These are phyloP conservation scores for Torulaspora gathmanii DNA, from an alignment of 805 yeast genomes.

Conservation along the genomic window DNA sequence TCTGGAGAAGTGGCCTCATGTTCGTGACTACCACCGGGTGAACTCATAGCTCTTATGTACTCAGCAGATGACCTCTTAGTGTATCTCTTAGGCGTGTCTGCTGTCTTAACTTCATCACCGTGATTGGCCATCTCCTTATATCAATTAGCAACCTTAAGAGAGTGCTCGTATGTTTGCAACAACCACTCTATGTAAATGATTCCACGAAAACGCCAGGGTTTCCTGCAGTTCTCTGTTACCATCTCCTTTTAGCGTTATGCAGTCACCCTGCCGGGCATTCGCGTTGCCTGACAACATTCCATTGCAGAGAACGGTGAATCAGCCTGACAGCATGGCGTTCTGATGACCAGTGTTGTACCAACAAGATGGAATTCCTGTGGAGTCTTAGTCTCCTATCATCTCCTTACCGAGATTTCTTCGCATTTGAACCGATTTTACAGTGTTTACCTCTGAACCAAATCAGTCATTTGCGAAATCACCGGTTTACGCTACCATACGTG, in stretches of 20 bases:
- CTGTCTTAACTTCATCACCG: slow-evolving; percentile 7
- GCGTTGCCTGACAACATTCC: not conserved
- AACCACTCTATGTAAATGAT: not conserved
- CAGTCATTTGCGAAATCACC: too few relatives aligned
- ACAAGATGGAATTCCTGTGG: too few relatives aligned
- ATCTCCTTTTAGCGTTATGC: slow-evolving; percentile 4
- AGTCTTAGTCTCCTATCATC: too few relatives aligned
- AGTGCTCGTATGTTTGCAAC: not conserved
- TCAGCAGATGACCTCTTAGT: slow-evolving; percentile 18
- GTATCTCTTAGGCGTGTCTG: slow-evolving; percentile 16
- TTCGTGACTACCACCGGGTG: slow-evolving; percentile 11
- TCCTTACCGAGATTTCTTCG: too few relatives aligned
- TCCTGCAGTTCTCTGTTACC: not conserved
- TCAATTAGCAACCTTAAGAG: not conserved
- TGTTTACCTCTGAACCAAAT: too few relatives aligned
- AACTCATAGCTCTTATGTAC: slow-evolving; percentile 15
- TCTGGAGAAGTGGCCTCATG: slow-evolving; percentile 19
- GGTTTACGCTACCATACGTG: too few relatives aligned
- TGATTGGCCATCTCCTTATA: slow-evolving; percentile 12
- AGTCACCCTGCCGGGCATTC: slow-evolving; percentile 5
- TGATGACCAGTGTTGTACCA: not conserved
- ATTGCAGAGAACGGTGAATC: not conserved
- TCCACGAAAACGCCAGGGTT: slow-evolving; percentile 6
- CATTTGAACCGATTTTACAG: too few relatives aligned
- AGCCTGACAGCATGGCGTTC: not conserved